Evolutionary conservation across 805 yeast genomes (phyloP).

Genomic region (Wickerhamomyces kurtzmanii): DNA sequence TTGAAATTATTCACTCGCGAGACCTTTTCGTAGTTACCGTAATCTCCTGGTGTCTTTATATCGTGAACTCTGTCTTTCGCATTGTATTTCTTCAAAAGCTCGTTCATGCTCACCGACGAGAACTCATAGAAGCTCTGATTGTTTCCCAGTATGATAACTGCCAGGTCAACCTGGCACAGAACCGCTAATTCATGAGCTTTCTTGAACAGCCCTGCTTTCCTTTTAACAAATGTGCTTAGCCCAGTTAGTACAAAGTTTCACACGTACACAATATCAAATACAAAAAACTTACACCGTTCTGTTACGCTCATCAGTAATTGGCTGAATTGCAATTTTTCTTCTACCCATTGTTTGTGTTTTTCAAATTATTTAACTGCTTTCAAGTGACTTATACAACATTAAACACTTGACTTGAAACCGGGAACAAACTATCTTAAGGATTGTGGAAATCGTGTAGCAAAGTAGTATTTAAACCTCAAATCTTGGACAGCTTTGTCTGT

Average conservation of each 20-base stretch:
- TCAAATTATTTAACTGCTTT: neutral
- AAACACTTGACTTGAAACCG: too few relatives aligned
- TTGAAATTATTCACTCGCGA: constrained; percentile 16
- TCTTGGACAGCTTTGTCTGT: too few relatives aligned
- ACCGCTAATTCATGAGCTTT: constrained; percentile 58
- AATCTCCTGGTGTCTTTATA: constrained; percentile 53
- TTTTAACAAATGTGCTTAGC: constrained; percentile 68
- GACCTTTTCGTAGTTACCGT: constrained; percentile 44
- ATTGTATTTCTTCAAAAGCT: constrained; percentile 32
- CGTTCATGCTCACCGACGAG: constrained; percentile 56
- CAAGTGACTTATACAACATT: too few relatives aligned
- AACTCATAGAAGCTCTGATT: constrained; percentile 75
- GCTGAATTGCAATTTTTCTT: constrained; percentile 90
- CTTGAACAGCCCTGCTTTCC: constrained; percentile 90
- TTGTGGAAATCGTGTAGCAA: too few relatives aligned
- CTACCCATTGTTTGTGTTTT: constrained; percentile 65
- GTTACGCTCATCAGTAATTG: constrained; percentile 84
- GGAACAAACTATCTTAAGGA: too few relatives aligned
- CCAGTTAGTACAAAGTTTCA: constrained; percentile 4
- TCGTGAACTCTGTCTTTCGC: constrained; percentile 34
- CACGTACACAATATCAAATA: neutral
- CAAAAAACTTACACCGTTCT: constrained; percentile 34
- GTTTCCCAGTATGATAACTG: constrained; percentile 79
- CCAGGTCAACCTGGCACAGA: constrained; percentile 85
- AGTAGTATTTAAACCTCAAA: too few relatives aligned